Evolutionary conservation across 495 filamentous ascomycete species (phyloP).

Genomic region (Stereocaulon alpinum): DNA sequence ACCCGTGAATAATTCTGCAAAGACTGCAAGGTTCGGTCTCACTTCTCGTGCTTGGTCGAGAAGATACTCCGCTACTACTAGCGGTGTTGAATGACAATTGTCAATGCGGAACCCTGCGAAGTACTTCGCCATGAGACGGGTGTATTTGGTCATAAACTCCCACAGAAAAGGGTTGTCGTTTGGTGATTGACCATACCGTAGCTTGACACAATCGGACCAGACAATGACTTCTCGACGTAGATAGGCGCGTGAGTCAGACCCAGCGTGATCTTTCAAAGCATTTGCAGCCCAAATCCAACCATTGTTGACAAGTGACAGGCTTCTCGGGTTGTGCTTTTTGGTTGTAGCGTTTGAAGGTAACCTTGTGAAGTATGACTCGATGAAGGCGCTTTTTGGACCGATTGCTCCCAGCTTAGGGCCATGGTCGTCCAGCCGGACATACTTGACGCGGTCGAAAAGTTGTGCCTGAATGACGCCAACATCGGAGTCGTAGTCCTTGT

Average conservation of each 20-base stretch:
- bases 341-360: conserved; percentile 73
- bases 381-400: conserved; percentile 63
- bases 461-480: conserved; percentile 76
- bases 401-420: conserved; percentile 83
- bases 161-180: conserved; percentile 89
- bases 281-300: conserved; percentile 99
- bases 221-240: conserved; percentile 90
- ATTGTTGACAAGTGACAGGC: conserved; percentile 84
- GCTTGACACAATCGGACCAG: conserved; percentile 97
- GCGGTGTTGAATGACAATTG: conserved; percentile 94
- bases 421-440: conserved; percentile 79
- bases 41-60: conserved; percentile 84
- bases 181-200: conserved; percentile 73
- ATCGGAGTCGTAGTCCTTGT: conserved; percentile 83
- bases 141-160: conserved; percentile 92
- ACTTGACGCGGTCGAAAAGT: conserved; percentile 87
- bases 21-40: conserved; percentile 79
- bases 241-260: conserved; percentile 78
- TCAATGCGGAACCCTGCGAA: conserved; percentile 95
- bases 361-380: conserved; percentile 92
- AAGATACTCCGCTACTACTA: conserved; percentile 87
- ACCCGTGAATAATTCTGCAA: conserved; percentile 93
- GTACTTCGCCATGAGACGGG: conserved; percentile 85
- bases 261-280: conserved; percentile 87
- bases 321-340: conserved; percentile 61